Evolutionary conservation across 805 yeast genomes (phyloP).

Genomic region (Ogataea paraovalis): DNA sequence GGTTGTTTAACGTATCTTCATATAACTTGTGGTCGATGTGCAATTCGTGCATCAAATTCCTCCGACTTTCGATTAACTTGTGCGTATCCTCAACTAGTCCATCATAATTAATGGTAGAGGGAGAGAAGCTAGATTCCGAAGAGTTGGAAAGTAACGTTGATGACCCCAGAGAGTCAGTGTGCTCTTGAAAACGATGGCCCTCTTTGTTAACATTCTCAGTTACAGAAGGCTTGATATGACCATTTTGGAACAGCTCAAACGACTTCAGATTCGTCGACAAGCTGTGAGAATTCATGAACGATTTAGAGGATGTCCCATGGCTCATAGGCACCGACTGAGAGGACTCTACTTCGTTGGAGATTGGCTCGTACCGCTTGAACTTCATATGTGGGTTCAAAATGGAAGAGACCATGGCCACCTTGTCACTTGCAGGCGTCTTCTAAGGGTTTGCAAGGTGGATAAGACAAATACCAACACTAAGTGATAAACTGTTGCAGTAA

Average conservation of each 20-base stretch:
- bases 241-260: background rate
- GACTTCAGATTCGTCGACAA: background rate
- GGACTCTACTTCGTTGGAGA: background rate
- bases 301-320: background rate
- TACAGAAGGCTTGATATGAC: background rate
- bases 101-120: constrained; percentile 8
- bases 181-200: too few relatives aligned
- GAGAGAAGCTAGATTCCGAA: background rate
- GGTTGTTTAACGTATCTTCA: constrained; percentile 7
- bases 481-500: too few relatives aligned
- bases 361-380: constrained; percentile 15
- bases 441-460: too few relatives aligned
- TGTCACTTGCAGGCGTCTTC: too few relatives aligned
- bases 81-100: constrained; percentile 29
- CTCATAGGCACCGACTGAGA: background rate
- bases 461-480: too few relatives aligned
- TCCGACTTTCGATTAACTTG: constrained; percentile 41
- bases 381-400: constrained; percentile 13
- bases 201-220: background rate
- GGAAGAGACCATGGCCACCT: constrained; percentile 7
- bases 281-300: background rate
- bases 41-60: constrained; percentile 38
- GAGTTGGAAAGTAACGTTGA: background rate
- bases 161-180: background rate
- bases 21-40: constrained; percentile 34